Evolutionary conservation across 1,284 basidiomycete species (phyloP), one percentile per base, ranked within the genome.

Genomic region (Naganishia liquefaciens): DNA sequence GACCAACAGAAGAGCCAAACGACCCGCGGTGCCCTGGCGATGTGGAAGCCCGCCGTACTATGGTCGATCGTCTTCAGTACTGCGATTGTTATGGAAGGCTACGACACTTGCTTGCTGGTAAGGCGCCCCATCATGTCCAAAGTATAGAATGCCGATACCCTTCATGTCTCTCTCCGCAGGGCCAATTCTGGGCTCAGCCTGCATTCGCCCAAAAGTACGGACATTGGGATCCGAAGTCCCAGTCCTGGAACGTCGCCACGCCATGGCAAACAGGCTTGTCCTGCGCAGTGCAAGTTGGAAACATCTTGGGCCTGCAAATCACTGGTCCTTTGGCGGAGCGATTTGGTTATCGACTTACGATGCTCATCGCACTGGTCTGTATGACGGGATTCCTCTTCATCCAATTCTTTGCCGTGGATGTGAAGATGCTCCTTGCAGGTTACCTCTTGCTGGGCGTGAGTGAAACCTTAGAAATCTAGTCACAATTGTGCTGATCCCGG

Each of bases 51-150:
- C 15, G 69, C 69, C 27, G 63, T 71, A 30, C 52, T 71, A 21
- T 71, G 64, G 66, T 70, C 69, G 3, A 63, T 71, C 53, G 62
- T 68, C 64, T 71, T 71, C 68, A 69, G 69, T 23, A 49, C 65
- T 11, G 76, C 76, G 65, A 73, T 77, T 55, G 69, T 79, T 69
- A 80, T 80, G 80, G 79, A 80, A 62, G 79, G 79, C 4, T 79
- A 74, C 69, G 76, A 80, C 64, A 74, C 71, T 13, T 57, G 74
- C 15, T 68, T 75, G 13, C 65, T 78, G 25, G 73, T 80, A 72
- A 68, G 78, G 13, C 64, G 73, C 54, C 77, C 72, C 5, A 58
- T 69, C 2, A 80, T 79, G 63, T 23, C 57, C 40, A 21, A 40
- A 51, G 15, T n/a, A 42, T 9, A 9, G 57, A 33, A 23, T 37